Conservation (phyloP, 1,284 basidiomycete species). For the Boletus holoroseus region DNA sequence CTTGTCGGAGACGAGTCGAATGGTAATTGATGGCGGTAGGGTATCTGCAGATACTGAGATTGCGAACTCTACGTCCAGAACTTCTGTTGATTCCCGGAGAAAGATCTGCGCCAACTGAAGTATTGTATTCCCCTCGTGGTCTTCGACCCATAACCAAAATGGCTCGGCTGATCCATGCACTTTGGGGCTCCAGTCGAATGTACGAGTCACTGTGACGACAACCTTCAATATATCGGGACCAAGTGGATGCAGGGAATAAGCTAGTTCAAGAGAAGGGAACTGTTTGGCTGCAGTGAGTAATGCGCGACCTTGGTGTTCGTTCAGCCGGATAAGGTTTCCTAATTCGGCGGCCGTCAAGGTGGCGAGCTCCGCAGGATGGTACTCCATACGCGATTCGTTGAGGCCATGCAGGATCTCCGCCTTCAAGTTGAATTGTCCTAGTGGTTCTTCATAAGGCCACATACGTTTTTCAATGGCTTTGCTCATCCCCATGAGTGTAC, state of each 20-base stretch:
- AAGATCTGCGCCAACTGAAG: slow-evolving; percentile 76
- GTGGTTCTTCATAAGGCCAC: slow-evolving; percentile 95
- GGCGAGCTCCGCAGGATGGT: slow-evolving; percentile 73
- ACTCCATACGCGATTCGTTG: slow-evolving; percentile 80
- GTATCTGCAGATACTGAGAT: slow-evolving; percentile 63
- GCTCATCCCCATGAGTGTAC: slow-evolving; percentile 84
- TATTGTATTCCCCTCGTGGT: slow-evolving; percentile 73
- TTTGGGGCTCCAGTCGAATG: slow-evolving; percentile 83
- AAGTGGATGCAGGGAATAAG: slow-evolving; percentile 73
- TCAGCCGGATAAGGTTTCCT: slow-evolving; percentile 82
- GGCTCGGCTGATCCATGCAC: slow-evolving; percentile 77
- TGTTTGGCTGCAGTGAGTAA: slow-evolving; percentile 78
- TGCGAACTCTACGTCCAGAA: slow-evolving; percentile 71
- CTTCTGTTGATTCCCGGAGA: slow-evolving; percentile 61
- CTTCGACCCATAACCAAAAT: slow-evolving; percentile 97
- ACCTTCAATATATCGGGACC: slow-evolving; percentile 83
- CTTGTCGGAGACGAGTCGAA: slow-evolving; percentile 83
- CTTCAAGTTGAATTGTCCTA: slow-evolving; percentile 77
- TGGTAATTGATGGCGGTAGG: slow-evolving; percentile 55
- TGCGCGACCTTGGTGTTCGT: slow-evolving; percentile 79
- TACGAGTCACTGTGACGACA: slow-evolving; percentile 55
- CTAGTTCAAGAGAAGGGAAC: slow-evolving; percentile 76
- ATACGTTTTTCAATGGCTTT: slow-evolving; percentile 90
- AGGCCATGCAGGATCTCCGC: slow-evolving; percentile 79
- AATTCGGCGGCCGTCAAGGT: slow-evolving; percentile 70